These are phyloP conservation scores for Marsdenia floribunda DNA, from an alignment of 257 asterid genomes.

Conservation along the genomic window DNA sequence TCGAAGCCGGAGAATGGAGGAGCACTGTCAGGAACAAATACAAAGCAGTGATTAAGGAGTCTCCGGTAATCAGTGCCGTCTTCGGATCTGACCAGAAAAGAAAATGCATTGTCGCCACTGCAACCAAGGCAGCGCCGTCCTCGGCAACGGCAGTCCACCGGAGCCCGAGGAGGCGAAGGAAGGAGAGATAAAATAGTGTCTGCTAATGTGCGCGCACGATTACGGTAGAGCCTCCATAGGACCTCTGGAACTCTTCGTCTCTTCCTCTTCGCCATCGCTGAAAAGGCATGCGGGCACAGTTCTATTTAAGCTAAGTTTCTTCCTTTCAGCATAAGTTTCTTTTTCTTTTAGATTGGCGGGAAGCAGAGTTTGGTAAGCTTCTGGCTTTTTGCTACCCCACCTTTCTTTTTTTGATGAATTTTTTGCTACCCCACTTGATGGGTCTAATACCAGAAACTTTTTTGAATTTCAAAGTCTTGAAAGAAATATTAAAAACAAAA, in stretches of 20 bases:
- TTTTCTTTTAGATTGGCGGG: background rate
- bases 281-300: too few relatives aligned
- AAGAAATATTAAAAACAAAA: too few relatives aligned
- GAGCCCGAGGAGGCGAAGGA: constrained; percentile 29
- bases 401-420: too few relatives aligned
- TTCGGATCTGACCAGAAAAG: constrained; percentile 41
- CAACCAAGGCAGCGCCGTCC: constrained; percentile 61
- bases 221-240: constrained; percentile 56
- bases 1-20: constrained; percentile 42
- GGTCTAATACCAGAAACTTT: too few relatives aligned
- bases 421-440: too few relatives aligned
- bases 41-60: constrained; percentile 52
- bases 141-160: constrained; percentile 44
- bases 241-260: constrained; percentile 52
- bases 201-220: constrained; percentile 65
- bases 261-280: constrained; percentile 30
- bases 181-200: constrained; percentile 51
- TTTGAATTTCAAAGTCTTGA: too few relatives aligned
- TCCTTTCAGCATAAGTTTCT: background rate
- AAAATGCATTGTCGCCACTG: constrained; percentile 38
- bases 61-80: constrained; percentile 62
- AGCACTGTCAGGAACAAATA: constrained; percentile 53
- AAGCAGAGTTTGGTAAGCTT: background rate
- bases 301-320: background rate
- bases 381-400: background rate